A percentile compares a stretch with the other conserved stretches of the same genome.
These are phyloP conservation scores for Solanum neorickii DNA, from an alignment of 257 asterid species.

Conservation along the genomic window DNA sequence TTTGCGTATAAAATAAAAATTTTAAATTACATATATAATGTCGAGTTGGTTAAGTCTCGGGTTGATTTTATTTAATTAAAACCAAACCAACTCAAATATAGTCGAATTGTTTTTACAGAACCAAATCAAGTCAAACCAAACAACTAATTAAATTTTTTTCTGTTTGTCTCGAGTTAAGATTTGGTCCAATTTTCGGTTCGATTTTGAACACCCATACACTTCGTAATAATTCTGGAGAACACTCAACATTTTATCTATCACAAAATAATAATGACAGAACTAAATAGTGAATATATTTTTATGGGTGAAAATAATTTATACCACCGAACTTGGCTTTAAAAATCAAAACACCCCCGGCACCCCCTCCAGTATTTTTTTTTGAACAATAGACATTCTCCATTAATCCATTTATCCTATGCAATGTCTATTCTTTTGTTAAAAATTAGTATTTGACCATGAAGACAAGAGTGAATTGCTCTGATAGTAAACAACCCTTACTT, in stretches of 20 bases:
- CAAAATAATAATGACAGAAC: neutral
- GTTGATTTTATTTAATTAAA: too few relatives aligned
- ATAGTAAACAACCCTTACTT: neutral
- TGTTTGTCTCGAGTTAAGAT: too few relatives aligned
- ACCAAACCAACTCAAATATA: too few relatives aligned
- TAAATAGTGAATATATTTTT: neutral
- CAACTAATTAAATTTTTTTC: too few relatives aligned
- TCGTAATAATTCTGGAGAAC: neutral
- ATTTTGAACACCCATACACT: neutral
- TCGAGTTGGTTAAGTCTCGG: too few relatives aligned
- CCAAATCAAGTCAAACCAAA: too few relatives aligned
- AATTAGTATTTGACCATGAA: neutral
- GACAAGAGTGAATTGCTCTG: neutral
- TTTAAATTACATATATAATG: too few relatives aligned
- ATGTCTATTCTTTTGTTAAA: neutral
- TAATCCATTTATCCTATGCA: neutral
- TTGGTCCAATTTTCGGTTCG: accelerated
- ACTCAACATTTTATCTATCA: neutral
- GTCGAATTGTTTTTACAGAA: accelerated
- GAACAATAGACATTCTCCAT: neutral
- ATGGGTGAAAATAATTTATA: neutral
- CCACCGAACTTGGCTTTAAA: neutral
- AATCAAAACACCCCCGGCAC: too few relatives aligned
- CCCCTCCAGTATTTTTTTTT: neutral
- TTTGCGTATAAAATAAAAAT: too few relatives aligned